A percentile compares a stretch with the other conserved stretches of the same genome.
phyloP scores from a whole-genome alignment of 768 basidiomycete genomes.

The Collybia nuda region DNA sequence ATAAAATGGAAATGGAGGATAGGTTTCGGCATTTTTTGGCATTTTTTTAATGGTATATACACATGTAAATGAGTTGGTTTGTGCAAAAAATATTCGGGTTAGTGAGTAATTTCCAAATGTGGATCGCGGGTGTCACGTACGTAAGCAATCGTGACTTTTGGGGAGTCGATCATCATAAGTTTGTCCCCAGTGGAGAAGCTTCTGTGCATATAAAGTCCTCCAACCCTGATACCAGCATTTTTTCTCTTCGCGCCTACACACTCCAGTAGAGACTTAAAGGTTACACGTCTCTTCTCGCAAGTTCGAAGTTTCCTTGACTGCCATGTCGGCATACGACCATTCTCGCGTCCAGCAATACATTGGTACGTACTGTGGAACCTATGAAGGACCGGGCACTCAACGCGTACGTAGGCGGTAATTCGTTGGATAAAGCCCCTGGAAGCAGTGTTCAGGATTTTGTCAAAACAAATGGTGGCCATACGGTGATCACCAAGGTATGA shows the following conservation, averaged over 20 bases:
- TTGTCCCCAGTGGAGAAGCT: conserved; percentile 35
- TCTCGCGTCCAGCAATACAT: conserved; percentile 56
- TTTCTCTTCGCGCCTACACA: conserved; percentile 6
- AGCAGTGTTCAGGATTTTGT: conserved; percentile 90
- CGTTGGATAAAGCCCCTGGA: conserved; percentile 78
- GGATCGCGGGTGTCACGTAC: conserved; percentile 7
- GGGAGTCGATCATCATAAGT: conserved; percentile 41
- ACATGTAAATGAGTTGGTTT: too few relatives aligned
- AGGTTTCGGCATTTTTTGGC: too few relatives aligned
- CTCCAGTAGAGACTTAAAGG: conserved; percentile 5
- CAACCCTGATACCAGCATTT: not conserved
- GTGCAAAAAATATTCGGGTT: too few relatives aligned
- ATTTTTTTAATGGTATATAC: too few relatives aligned
- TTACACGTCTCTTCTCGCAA: conserved; percentile 10
- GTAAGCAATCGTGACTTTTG: conserved; percentile 37
- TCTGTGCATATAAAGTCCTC: too few relatives aligned
- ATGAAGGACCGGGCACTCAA: conserved; percentile 11
- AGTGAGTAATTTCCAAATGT: not conserved
- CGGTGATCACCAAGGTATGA: conserved; percentile 95
- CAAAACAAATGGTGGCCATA: conserved; percentile 88
- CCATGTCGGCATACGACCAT: conserved; percentile 55
- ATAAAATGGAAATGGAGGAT: too few relatives aligned
- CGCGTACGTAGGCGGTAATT: conserved; percentile 78
- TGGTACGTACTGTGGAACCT: conserved; percentile 29
- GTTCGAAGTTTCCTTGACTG: conserved; percentile 18